Percentiles rank a stretch among this genome's conserved stretches.
These are phyloP conservation scores for Porpolomopsis calyptriformis DNA, from an alignment of 768 basidiomycete genomes.

Conservation along the genomic window DNA sequence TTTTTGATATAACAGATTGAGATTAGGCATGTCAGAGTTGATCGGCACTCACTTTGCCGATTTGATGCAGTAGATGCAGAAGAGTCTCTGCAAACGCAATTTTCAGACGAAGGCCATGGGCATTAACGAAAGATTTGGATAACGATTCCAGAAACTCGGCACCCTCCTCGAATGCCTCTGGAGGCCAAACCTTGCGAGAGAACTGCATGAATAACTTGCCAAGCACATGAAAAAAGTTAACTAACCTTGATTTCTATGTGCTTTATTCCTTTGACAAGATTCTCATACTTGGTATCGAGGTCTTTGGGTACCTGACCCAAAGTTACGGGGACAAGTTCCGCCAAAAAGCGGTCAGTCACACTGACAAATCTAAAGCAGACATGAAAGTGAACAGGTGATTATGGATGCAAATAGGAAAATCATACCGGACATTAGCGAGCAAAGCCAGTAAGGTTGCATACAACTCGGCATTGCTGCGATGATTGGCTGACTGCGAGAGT, in stretches of 20 bases:
- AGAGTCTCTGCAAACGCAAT: constrained; percentile 78
- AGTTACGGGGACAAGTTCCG: constrained; percentile 65
- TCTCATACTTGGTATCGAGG: constrained; percentile 71
- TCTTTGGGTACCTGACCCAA: constrained; percentile 75
- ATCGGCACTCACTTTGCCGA: constrained; percentile 56
- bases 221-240: neutral
- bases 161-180: constrained; percentile 85
- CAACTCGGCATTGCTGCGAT: constrained; percentile 70
- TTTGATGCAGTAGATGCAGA: constrained; percentile 68
- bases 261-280: constrained; percentile 69
- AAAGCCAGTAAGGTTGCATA: constrained; percentile 80
- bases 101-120: constrained; percentile 77
- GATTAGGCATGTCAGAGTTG: neutral
- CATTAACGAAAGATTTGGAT: constrained; percentile 72
- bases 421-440: constrained; percentile 70
- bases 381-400: neutral
- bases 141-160: constrained; percentile 83
- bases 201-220: constrained; percentile 3
- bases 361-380: constrained; percentile 65
- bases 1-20: constrained; percentile 19
- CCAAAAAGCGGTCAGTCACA: constrained; percentile 85
- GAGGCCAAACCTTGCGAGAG: constrained; percentile 83
- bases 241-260: constrained; percentile 74
- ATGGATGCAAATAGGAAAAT: neutral
- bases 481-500: constrained; percentile 58